phyloP scores from a whole-genome alignment of 352 stramenopile species.

The Thalassiosira livingstoniorum region DNA sequence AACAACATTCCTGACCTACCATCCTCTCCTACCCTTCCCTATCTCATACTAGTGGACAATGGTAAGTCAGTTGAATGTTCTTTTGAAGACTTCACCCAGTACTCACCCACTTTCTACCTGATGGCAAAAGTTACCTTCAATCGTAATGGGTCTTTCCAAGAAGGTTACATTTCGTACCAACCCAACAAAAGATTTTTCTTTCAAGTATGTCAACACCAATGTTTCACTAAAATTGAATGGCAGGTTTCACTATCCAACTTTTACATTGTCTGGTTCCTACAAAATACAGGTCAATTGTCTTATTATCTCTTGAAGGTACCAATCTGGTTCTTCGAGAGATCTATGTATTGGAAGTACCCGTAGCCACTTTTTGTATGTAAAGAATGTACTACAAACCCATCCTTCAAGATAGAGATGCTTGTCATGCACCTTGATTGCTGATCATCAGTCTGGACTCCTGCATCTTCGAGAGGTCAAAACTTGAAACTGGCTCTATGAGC shows the following conservation, averaged over 20 bases:
- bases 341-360: too few relatives aligned
- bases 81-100: background rate
- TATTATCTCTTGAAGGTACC: too few relatives aligned
- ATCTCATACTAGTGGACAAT: slow-evolving; percentile 12
- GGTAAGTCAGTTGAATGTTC: slow-evolving; percentile 1
- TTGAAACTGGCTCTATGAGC: too few relatives aligned
- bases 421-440: too few relatives aligned
- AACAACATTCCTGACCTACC: background rate
- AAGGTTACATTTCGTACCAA: slow-evolving; percentile 8
- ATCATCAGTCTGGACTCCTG: too few relatives aligned
- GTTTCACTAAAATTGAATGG: slow-evolving; percentile 8
- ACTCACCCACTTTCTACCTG: background rate
- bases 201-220: background rate
- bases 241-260: slow-evolving; percentile 19
- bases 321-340: too few relatives aligned
- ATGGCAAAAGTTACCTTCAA: slow-evolving; percentile 17
- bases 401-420: too few relatives aligned
- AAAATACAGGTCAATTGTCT: too few relatives aligned
- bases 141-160: slow-evolving; percentile 20
- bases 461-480: too few relatives aligned
- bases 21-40: background rate
- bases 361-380: too few relatives aligned
- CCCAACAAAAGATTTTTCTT: slow-evolving; percentile 12
- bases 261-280: background rate
- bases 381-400: too few relatives aligned